Evolutionary conservation across 768 basidiomycete species (phyloP).

Genomic region (Macrolepiota fuliginosa): DNA sequence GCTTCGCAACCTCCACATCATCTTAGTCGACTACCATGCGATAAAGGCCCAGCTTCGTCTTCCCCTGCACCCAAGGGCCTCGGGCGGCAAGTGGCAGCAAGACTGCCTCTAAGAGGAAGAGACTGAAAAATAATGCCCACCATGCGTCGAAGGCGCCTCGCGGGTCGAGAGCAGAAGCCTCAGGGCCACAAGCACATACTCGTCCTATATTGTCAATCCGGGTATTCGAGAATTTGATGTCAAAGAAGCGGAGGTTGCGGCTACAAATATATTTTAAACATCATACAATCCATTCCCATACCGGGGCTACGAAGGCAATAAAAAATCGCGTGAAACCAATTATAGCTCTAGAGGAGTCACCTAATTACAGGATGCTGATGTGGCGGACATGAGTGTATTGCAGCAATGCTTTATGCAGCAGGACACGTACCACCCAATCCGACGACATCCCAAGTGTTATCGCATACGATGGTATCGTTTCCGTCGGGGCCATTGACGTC

Average conservation of each 20-base stretch:
- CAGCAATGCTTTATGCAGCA: not conserved
- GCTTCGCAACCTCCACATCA: slow-evolving; percentile 49
- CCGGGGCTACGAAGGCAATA: not conserved
- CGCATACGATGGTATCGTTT: slow-evolving; percentile 39
- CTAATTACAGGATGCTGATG: slow-evolving; percentile 23
- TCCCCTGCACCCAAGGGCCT: slow-evolving; percentile 33
- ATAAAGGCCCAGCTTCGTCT: slow-evolving; percentile 42
- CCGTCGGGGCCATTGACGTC: slow-evolving; percentile 35
- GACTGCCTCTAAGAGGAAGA: not conserved
- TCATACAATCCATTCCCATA: not conserved
- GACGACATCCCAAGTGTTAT: slow-evolving; percentile 39
- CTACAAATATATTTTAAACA: too few relatives aligned
- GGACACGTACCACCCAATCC: slow-evolving; percentile 31
- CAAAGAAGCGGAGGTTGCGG: slow-evolving; percentile 10
- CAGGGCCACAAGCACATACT: not conserved
- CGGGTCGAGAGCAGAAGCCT: not conserved
- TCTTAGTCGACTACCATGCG: too few relatives aligned
- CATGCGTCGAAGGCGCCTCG: not conserved
- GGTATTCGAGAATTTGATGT: not conserved
- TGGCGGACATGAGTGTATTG: not conserved
- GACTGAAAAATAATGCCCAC: not conserved
- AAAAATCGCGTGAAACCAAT: not conserved
- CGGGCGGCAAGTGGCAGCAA: slow-evolving; percentile 13
- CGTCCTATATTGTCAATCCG: not conserved
- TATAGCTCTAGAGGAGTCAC: not conserved